A percentile compares a stretch with the other conserved stretches of the same genome.
These are phyloP conservation scores for Dactylonectria macrodidyma DNA, from an alignment of 2,329 filamentous ascomycete genomes.

Conservation along the genomic window DNA sequence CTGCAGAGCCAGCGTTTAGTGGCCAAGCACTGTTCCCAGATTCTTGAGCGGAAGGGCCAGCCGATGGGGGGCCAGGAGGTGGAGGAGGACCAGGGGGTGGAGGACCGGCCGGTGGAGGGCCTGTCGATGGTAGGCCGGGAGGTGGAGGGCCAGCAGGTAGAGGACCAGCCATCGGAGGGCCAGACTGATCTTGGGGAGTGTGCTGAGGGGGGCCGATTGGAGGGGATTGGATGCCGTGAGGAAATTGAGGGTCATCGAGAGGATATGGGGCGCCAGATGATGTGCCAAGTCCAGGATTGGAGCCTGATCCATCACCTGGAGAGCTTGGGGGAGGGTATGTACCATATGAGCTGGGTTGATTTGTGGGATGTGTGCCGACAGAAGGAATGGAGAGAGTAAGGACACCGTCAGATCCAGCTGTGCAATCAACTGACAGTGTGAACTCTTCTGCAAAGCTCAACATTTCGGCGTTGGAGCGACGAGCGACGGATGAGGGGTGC, in stretches of 20 bases:
- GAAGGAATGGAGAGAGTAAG: constrained; percentile 49
- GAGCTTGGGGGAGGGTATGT: neutral
- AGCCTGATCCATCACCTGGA: constrained; percentile 7
- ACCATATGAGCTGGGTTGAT: neutral
- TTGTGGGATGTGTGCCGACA: constrained; percentile 31
- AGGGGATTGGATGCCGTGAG: neutral
- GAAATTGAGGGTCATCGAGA: neutral
- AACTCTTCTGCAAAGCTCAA: constrained; percentile 42
- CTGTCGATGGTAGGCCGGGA: too few species aligned
- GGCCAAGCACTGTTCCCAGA: neutral
- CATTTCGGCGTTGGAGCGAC: constrained; percentile 20
- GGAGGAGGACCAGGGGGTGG: neutral
- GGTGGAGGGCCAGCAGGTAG: too few species aligned
- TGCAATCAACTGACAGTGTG: constrained; percentile 48
- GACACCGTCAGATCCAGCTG: constrained; percentile 51
- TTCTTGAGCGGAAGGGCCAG: neutral
- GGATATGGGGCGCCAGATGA: neutral
- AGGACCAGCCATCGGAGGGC: neutral
- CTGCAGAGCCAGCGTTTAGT: neutral
- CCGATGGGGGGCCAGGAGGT: neutral
- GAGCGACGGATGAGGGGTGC: constrained; percentile 22
- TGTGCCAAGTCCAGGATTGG: constrained; percentile 12
- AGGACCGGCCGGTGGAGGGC: too few species aligned
- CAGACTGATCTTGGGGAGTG: neutral
- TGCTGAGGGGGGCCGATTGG: neutral